Evolutionary conservation across 2,329 filamentous ascomycete species (phyloP).

Genomic region (Penicillium italicum): DNA sequence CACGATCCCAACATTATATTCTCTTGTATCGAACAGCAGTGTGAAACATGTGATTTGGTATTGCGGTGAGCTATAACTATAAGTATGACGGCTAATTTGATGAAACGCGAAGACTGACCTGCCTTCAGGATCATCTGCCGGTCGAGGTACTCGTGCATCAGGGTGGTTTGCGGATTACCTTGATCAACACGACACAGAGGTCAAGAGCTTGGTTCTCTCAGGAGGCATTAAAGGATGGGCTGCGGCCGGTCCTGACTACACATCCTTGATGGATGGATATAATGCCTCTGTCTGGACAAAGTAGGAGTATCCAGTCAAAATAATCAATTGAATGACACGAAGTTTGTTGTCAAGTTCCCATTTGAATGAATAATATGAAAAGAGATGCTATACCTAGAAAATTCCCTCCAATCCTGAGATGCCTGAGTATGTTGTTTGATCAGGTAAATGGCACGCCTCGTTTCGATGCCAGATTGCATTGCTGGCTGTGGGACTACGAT

Average conservation of each 20-base stretch:
- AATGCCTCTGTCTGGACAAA: conserved; percentile 19
- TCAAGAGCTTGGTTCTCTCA: conserved; percentile 50
- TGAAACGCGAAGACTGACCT: not conserved
- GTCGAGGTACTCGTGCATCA: conserved; percentile 54
- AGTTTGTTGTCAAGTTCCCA: not conserved
- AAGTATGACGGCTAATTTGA: not conserved
- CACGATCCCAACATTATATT: conserved; percentile 36
- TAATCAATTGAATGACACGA: not conserved
- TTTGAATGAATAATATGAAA: not conserved
- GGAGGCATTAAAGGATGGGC: conserved; percentile 58
- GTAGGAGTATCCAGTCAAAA: not conserved
- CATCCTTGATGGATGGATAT: conserved; percentile 48
- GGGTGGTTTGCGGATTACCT: conserved; percentile 56
- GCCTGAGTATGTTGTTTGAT: not conserved
- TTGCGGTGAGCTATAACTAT: conserved; percentile 34
- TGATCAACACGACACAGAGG: conserved; percentile 37
- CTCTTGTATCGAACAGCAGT: conserved; percentile 28
- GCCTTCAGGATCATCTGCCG: conserved; percentile 50
- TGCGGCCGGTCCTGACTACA: conserved; percentile 47
- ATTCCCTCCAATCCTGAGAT: not conserved
- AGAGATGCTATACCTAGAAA: not conserved
- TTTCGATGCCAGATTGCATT: too few relatives aligned
- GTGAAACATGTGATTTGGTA: conserved; percentile 41
- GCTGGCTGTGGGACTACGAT: not conserved
- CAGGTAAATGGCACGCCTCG: not conserved